A percentile compares a stretch with the other conserved stretches of the same genome.
phyloP scores from a whole-genome alignment of 2,329 filamentous ascomycete species.

The Bisporella sp. region DNA sequence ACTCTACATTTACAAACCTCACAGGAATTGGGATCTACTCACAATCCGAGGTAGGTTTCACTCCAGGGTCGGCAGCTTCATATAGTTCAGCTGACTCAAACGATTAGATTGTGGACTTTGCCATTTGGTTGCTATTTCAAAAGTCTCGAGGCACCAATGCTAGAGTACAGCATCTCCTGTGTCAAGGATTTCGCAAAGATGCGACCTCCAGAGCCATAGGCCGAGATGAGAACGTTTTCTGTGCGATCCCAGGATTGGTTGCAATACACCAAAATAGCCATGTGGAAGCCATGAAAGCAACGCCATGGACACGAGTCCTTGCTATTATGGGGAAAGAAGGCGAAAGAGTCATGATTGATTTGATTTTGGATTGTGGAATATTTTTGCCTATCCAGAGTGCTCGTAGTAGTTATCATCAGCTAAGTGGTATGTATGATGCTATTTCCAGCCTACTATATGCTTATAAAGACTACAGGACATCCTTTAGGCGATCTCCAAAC shows the following conservation, averaged over 20 bases:
- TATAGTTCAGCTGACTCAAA: conserved; percentile 1
- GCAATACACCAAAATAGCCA: conserved; percentile 61
- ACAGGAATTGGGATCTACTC: conserved; percentile 39
- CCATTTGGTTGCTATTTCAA: conserved; percentile 70
- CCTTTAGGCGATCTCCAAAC: conserved; percentile 22
- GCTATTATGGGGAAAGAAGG: conserved; percentile 67
- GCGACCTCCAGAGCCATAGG: conserved; percentile 13
- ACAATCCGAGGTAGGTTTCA: conserved; percentile 54
- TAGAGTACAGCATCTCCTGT: conserved; percentile 68
- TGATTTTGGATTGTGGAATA: conserved; percentile 71
- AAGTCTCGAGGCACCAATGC: conserved; percentile 38
- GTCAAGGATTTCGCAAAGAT: conserved; percentile 68
- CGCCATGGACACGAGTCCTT: conserved; percentile 71
- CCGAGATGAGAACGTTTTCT: conserved; percentile 25
- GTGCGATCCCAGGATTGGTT: conserved; percentile 58
- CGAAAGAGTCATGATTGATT: conserved; percentile 68
- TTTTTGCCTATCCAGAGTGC: conserved; percentile 58
- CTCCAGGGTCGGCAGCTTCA: not conserved
- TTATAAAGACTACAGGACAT: conserved; percentile 13
- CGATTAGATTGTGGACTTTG: conserved; percentile 65
- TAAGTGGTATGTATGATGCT: conserved; percentile 55
- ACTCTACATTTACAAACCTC: conserved; percentile 42
- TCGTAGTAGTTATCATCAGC: conserved; percentile 64
- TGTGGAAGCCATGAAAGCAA: conserved; percentile 58
- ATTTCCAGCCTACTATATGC: not conserved